Evolutionary conservation across 2,329 filamentous ascomycete species (phyloP), one percentile per base, ranked within the genome.

Genomic region (Pseudogymnoascus destructans): DNA sequence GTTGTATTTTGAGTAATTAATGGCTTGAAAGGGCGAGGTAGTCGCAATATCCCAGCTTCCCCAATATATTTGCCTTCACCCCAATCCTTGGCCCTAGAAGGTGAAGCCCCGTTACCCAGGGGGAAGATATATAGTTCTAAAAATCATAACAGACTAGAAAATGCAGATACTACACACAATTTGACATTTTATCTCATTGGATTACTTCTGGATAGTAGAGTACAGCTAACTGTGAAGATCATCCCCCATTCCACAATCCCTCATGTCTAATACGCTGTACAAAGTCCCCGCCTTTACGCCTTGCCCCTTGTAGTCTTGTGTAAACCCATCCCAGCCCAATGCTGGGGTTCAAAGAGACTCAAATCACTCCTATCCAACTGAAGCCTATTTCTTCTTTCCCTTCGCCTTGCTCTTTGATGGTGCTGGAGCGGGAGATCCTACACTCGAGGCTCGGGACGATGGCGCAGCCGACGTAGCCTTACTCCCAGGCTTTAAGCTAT

Each of bases 371-470:
- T 13, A 52, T 19, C 46, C 13, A 9, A 6, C 15, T 11, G 9
- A 52, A 30, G n/a, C 46, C 25, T 52, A 52, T 30, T 52, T 52
- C 46, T 52, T 52, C 46, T 52, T 52, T 19, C 46, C 46, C 46
- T 52, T 52, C 9, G 46, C 30, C 15, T 52, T 52, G 25, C 46
- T 52, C 46, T 52, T 52, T 30, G 46, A 52, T 57, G 75, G 67
- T 60, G 73, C 75, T 4, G 86, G 86, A 35, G 77, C 79, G 46
- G 80, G 88, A 0, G 91, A 95, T 30, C 81, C 83, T 23, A 96
- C 89, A 70, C 93, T 97, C 4, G 86, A 92, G 13, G 91, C 91
- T 62, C 93, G 81, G 19, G 67, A 67, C 5, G 91, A 96, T 0
- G 85, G 87, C 4, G 84, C 79, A 3, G 85, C 80, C 1, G 90